Conservation (phyloP, 768 basidiomycete genomes). For the Rhodotorula toruloides region DNA sequence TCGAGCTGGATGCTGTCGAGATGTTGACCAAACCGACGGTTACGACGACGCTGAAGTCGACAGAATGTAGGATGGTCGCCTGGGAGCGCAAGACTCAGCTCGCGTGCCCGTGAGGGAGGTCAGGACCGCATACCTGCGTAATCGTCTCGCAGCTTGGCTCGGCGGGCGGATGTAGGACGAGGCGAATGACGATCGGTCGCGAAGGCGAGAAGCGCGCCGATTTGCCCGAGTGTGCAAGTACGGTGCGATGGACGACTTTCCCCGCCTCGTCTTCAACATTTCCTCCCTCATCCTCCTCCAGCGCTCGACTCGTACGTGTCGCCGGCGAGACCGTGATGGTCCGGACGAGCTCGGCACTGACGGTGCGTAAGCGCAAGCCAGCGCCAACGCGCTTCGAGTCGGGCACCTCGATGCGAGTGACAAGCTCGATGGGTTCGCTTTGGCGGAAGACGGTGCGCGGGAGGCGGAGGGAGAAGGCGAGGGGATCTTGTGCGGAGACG, state of each 20-base stretch:
- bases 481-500: conserved; percentile 49
- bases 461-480: conserved; percentile 63
- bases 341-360: conserved; percentile 74
- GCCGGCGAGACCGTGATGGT: conserved; percentile 24
- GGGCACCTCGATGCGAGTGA: conserved; percentile 75
- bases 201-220: conserved; percentile 82
- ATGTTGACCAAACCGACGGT: conserved; percentile 24
- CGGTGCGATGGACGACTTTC: conserved; percentile 19
- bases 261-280: not conserved
- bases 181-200: conserved; percentile 67
- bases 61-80: conserved; percentile 71
- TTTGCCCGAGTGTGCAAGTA: conserved; percentile 77
- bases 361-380: conserved; percentile 70
- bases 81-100: conserved; percentile 68
- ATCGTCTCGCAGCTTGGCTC: conserved; percentile 48
- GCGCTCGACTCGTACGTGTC: not conserved
- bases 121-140: conserved; percentile 38
- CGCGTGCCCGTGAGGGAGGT: conserved; percentile 39
- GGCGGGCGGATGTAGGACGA: conserved; percentile 60
- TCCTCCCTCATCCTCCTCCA: not conserved
- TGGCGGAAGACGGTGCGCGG: conserved; percentile 66
- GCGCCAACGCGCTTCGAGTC: conserved; percentile 61
- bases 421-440: conserved; percentile 70
- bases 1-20: not conserved
- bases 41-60: conserved; percentile 69